phyloP scores from a whole-genome alignment of 2,329 filamentous ascomycete genomes.

The Taxawa tesnikishii region DNA sequence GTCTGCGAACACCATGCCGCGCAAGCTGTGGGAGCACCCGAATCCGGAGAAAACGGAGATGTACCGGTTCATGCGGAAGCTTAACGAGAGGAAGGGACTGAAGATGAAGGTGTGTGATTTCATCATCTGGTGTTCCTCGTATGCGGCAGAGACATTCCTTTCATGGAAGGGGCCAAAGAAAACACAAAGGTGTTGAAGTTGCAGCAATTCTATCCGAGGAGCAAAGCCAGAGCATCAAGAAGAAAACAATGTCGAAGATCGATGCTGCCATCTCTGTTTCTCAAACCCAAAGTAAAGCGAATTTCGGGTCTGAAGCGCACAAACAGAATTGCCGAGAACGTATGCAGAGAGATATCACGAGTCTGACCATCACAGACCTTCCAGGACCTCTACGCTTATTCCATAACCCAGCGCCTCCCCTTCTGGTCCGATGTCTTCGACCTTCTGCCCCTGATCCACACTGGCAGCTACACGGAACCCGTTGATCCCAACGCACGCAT shows the following conservation, averaged over 20 bases:
- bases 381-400: conserved; percentile 58
- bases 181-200: too few species aligned
- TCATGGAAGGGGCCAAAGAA: too few species aligned
- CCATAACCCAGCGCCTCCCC: conserved; percentile 45
- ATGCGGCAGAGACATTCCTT: too few species aligned
- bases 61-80: conserved; percentile 52
- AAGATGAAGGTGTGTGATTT: conserved; percentile 46
- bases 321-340: too few species aligned
- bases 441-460: conserved; percentile 48
- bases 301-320: too few species aligned
- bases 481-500: conserved; percentile 62
- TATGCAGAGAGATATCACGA: not conserved
- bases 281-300: too few species aligned
- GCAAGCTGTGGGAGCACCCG: conserved; percentile 34
- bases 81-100: conserved; percentile 47
- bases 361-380: conserved; percentile 44
- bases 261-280: too few species aligned
- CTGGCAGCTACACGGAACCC: conserved; percentile 37
- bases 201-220: too few species aligned
- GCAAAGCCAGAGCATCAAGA: too few species aligned
- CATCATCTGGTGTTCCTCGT: too few species aligned
- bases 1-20: conserved; percentile 16
- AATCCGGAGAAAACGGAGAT: conserved; percentile 40
- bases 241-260: too few species aligned
- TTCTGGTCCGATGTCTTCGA: conserved; percentile 58